Base-by-base conservation (phyloP, 306 rosid species). In the Gleditsia sinensis region DNA sequence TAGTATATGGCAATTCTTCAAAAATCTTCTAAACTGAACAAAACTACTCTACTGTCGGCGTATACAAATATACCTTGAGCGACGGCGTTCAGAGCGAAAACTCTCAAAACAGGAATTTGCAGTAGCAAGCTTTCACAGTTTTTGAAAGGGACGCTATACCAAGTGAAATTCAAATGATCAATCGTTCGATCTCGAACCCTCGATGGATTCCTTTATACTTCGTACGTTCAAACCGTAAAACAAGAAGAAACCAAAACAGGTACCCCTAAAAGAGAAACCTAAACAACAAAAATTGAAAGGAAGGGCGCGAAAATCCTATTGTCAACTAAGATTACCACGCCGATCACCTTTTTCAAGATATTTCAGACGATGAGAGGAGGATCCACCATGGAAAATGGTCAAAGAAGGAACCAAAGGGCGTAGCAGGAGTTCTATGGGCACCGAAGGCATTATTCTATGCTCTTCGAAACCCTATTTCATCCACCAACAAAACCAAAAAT, bases 261-360 rank as follows among this genome's bases (percentile, higher is more conserved):
- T 11, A 7, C 14, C 45, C 36, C 71, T 17, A 42, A 34, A 72
- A 69, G 27, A 75, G 46, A 56, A 43, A 7, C 11, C 61, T 30
- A 32, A 77, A 77, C 62, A 10, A 68, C 3, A 69, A 64, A 33
- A 66, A 19, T 5, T 9, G 39, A 25, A 40, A 17, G 21, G 43
- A 14, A 81, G 12, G 46, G 34, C 5, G 13, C 6, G 21, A 23
- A 65, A 70, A 43, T 24, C 83, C 71, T 54, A 61, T 79, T 64
- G 97, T 86, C 83, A 91, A 88, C 94, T 86, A 88, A 93, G 96
- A 89, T 85, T 93, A 84, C 94, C 96, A 69, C 96, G 98, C 76
- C 94, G 87, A 85, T 93, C 91, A 79, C 97, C 60, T 36, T 88
- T 89, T 68, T 86, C 85, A 11, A 91, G 90, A 83, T 71, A 87